Evolutionary conservation across 2,329 filamentous ascomycete genomes (phyloP).

Genomic region (Colletotrichum viniferum): DNA sequence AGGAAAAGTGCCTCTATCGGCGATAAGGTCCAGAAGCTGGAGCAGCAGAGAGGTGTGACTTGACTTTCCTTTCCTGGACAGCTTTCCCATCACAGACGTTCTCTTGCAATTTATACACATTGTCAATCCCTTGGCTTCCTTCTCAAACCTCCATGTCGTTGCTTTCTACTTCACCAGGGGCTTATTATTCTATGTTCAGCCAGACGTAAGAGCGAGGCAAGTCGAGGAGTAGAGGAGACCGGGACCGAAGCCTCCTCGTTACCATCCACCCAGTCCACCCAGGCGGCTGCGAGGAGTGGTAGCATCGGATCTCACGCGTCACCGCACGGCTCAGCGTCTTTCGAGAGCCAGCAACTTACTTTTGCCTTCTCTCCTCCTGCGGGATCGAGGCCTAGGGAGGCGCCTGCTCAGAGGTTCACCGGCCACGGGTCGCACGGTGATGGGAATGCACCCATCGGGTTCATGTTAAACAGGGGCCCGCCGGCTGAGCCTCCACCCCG

Average conservation of each 20-base stretch:
- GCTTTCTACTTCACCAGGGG: background rate
- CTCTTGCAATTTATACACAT: background rate
- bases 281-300: background rate
- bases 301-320: background rate
- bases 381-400: background rate
- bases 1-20: background rate
- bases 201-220: background rate
- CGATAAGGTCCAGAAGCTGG: background rate
- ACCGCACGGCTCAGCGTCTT: background rate
- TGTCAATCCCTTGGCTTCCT: background rate
- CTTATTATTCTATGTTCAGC: background rate
- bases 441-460: conserved; percentile 9
- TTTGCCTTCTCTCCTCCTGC: background rate
- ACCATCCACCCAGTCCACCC: background rate
- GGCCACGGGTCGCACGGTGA: conserved; percentile 6
- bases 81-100: background rate
- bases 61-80: background rate
- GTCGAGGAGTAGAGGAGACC: background rate
- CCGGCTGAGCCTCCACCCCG: background rate
- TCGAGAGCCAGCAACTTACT: background rate
- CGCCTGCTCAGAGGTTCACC: background rate
- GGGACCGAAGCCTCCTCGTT: background rate
- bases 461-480: conserved; percentile 1
- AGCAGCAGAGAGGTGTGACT: conserved; percentile 2
- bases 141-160: background rate